Percentiles rank a stretch among this genome's conserved stretches.
These are phyloP conservation scores for Garcia nutans DNA, from an alignment of 345 rosid species.

Conservation along the genomic window DNA sequence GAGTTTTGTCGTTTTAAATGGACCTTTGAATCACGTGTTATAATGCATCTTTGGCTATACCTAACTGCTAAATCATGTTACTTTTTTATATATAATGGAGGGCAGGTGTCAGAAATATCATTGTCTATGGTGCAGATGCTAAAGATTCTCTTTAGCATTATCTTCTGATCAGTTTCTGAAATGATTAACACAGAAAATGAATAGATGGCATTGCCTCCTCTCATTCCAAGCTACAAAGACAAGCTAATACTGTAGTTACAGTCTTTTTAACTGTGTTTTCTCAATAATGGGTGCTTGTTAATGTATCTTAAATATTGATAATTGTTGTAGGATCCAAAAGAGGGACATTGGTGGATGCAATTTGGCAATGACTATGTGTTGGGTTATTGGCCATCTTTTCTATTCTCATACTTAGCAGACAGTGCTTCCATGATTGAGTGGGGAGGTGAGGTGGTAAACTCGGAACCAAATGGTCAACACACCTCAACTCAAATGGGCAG, in stretches of 20 bases:
- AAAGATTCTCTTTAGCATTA: constrained; percentile 5
- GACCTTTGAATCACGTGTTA: background rate
- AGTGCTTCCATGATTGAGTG: constrained; percentile 96
- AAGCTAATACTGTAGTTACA: background rate
- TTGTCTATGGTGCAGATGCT: constrained; percentile 10
- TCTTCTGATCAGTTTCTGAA: background rate
- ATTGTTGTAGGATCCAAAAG: constrained; percentile 72
- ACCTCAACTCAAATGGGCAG: constrained; percentile 98
- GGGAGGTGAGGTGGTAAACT: constrained; percentile 99
- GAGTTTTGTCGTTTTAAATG: background rate
- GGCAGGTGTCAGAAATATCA: constrained; percentile 21
- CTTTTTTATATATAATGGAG: background rate
- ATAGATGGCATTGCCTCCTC: background rate
- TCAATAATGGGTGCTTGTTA: background rate
- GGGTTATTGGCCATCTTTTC: constrained; percentile 95
- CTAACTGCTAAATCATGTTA: background rate
- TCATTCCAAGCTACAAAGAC: background rate
- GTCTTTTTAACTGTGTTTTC: background rate
- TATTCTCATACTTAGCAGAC: constrained; percentile 87
- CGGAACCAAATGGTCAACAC: constrained; percentile 78
- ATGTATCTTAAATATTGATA: background rate
- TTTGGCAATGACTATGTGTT: constrained; percentile 81
- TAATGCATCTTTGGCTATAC: background rate
- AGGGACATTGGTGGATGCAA: constrained; percentile 99
- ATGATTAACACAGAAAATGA: background rate